Conservation (phyloP, 139 green algal genomes). For the Closterium sp. region DNA sequence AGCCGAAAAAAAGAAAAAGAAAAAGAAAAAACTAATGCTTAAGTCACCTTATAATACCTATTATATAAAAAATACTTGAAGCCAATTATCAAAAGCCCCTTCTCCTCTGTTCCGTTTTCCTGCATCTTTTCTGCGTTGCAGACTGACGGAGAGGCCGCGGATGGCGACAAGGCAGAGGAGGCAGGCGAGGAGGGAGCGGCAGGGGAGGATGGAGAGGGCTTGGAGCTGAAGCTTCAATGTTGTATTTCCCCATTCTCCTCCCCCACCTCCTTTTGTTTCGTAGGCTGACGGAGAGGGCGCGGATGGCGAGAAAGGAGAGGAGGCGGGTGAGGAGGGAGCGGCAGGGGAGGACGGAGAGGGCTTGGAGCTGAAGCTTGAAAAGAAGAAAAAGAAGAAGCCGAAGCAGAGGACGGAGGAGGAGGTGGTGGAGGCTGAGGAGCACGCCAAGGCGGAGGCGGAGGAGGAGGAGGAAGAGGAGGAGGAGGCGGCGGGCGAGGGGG, state of each 20-base stretch:
- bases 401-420: conserved; percentile 17
- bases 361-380: neutral
- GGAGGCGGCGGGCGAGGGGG: conserved; percentile 30
- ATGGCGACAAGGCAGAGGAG: neutral
- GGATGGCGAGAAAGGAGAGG: neutral
- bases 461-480: conserved; percentile 21
- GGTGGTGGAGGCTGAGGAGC: conserved; percentile 39
- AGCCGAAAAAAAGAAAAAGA: too few relatives aligned
- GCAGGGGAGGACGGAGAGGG: neutral
- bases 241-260: neutral
- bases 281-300: neutral
- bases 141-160: too few relatives aligned
- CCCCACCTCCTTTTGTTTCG: neutral
- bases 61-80: too few relatives aligned
- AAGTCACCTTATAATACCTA: too few relatives aligned
- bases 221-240: too few relatives aligned
- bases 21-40: too few relatives aligned
- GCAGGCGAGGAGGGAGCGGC: neutral
- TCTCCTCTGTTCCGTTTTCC: too few relatives aligned
- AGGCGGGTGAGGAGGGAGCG: neutral
- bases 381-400: conserved; percentile 41
- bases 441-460: conserved; percentile 25
- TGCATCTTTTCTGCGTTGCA: neutral
- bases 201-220: conserved; percentile 15
- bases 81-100: too few relatives aligned